phyloP scores from a whole-genome alignment of 2,329 filamentous ascomycete genomes.

The Colletotrichum costaricense region DNA sequence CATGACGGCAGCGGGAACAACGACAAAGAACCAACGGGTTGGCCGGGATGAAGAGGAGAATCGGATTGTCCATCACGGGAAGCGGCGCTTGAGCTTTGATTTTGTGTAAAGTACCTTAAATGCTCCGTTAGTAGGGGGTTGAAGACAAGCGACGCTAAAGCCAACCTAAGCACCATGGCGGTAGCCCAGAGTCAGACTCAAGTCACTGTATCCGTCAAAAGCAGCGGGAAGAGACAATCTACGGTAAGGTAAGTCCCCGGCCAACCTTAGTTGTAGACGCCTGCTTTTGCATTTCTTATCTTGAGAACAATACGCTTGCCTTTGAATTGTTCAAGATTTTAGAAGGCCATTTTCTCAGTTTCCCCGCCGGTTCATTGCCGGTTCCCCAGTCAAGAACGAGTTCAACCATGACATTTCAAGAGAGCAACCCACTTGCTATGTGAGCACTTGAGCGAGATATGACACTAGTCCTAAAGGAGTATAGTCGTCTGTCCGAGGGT shows the following conservation, averaged over 20 bases:
- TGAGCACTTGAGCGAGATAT: background rate
- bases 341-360: background rate
- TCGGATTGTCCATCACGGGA: background rate
- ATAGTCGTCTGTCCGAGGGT: background rate
- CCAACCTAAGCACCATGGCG: background rate
- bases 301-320: background rate
- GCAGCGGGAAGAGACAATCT: background rate
- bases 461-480: background rate
- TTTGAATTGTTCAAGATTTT: background rate
- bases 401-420: background rate
- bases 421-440: background rate
- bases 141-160: background rate
- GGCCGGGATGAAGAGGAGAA: background rate
- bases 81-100: background rate
- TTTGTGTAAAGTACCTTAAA: background rate
- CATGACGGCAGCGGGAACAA: background rate
- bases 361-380: background rate
- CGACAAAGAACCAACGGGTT: constrained; percentile 14
- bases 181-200: background rate
- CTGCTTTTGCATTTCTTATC: background rate
- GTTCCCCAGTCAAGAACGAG: constrained; percentile 15
- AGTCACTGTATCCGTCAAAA: background rate
- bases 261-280: background rate
- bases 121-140: background rate
- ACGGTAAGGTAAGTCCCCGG: background rate